Evolutionary conservation across 192 early-diverging fungal genomes (phyloP), one percentile per base, ranked within the genome.

Genomic region (Backusella sp.): DNA sequence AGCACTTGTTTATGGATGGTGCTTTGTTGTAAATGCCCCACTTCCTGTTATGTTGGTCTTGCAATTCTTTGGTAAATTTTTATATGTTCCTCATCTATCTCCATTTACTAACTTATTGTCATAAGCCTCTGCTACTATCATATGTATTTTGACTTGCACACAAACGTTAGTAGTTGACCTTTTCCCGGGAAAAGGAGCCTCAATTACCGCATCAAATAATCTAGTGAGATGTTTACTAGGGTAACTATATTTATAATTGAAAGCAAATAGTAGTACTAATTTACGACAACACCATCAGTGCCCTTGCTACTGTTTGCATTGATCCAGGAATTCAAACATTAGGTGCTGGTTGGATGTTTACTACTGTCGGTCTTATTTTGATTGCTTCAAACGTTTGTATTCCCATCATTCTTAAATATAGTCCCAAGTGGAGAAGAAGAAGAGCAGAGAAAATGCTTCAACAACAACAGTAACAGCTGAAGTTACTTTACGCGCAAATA

Each of bases 1-100:
- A 12, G 17, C 72, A 12, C 39, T 76, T 56, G 12, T 44, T 1
- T 80, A 80, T n/a, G 79, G 79, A 0, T 80, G 74, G 79, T 73
- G 73, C 19, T 32, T 73, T 49, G 17, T 68, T 17, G 15, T 66
- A 14, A 72, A 80, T 49, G 65, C 41, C 19, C 74, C 46, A 39
- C 9, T 80, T 28, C 62, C 70, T n/a, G 23, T 76, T 30, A 23
- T 68, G 30, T 35, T 80, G 17, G 19, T 80, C 3, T 9, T 75
- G 8, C 70, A 76, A 19, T 79, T 80, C 26, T 42, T 76, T 39
- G 42, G 79, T 72, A 76, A 76, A 32, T 1, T 15, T 17, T 44
- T 44, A 17, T 44, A 44, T 1, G 11, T 44, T 44, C 4, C 21
- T 17, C 19, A 6, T 34, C 0, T 34, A 32, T 34, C 11, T 39